phyloP scores from a whole-genome alignment of 345 rosid genomes.

The Abelmoschus esculentus region DNA sequence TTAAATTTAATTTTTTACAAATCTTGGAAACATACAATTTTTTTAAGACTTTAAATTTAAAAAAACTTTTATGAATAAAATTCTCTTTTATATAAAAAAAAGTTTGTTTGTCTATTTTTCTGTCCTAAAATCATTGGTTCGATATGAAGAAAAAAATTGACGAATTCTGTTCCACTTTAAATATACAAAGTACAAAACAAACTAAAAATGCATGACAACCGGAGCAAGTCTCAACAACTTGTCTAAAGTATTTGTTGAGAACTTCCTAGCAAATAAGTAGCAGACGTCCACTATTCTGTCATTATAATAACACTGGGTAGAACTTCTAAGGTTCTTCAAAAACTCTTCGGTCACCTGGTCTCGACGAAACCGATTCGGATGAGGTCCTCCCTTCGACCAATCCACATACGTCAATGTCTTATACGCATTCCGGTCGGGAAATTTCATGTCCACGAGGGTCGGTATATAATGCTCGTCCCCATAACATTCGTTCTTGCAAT shows the following conservation, averaged over 20 bases:
- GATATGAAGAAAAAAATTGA: no score
- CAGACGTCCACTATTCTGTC: constrained; percentile 37
- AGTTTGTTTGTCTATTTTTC: no score
- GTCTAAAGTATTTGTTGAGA: constrained; percentile 36
- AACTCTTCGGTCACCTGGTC: constrained; percentile 38
- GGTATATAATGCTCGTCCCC: constrained; percentile 78
- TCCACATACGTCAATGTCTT: constrained; percentile 67
- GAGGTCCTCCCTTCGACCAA: constrained; percentile 78
- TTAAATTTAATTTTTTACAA: no score
- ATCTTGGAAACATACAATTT: no score
- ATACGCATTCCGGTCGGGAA: constrained; percentile 44
- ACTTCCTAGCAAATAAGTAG: constrained; percentile 86
- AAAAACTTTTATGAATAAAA: no score
- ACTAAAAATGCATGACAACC: constrained; percentile 33
- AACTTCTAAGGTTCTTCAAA: constrained; percentile 43
- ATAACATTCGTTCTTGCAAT: constrained; percentile 44
- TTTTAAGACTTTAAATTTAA: no score
- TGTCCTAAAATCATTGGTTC: no score
- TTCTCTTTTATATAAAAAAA: no score
- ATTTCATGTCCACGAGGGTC: constrained; percentile 40
- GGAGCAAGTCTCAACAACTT: constrained; percentile 50
- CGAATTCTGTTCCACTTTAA: neutral
- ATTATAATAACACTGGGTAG: constrained; percentile 47
- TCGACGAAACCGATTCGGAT: constrained; percentile 45
- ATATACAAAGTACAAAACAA: neutral